Conservation (phyloP, 805 yeast genomes). For the Candida coquimbonensis region DNA sequence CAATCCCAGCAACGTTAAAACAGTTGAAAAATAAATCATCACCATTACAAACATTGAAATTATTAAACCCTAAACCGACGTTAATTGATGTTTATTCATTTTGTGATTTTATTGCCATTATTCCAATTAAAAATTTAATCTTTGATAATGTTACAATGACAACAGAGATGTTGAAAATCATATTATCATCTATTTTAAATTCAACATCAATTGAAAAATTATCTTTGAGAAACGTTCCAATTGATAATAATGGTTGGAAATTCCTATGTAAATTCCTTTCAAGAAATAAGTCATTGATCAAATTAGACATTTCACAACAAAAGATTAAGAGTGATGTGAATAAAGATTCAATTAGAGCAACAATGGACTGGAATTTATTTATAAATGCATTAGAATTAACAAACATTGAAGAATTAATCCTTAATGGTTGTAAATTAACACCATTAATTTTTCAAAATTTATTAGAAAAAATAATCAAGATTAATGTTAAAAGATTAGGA, state of each 20-base stretch:
- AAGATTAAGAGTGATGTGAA: slow-evolving; percentile 31
- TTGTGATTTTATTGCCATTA: slow-evolving; percentile 80
- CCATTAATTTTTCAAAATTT: slow-evolving; percentile 47
- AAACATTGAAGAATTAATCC: slow-evolving; percentile 69
- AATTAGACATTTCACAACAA: slow-evolving; percentile 66
- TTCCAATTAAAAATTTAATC: slow-evolving; percentile 68
- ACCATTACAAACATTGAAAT: slow-evolving; percentile 63
- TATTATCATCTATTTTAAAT: slow-evolving; percentile 63
- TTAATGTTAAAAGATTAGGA: slow-evolving; percentile 57
- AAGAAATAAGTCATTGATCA: slow-evolving; percentile 48
- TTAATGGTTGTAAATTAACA: slow-evolving; percentile 73
- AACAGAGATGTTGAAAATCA: slow-evolving; percentile 65
- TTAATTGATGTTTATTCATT: slow-evolving; percentile 82
- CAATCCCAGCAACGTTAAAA: slow-evolving; percentile 82
- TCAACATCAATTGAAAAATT: slow-evolving; percentile 64
- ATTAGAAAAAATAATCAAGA: slow-evolving; percentile 47
- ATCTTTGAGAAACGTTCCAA: slow-evolving; percentile 70
- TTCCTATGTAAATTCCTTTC: slow-evolving; percentile 68
- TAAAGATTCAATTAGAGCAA: slow-evolving; percentile 45
- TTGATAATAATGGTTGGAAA: slow-evolving; percentile 72
- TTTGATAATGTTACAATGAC: slow-evolving; percentile 76
- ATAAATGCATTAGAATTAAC: slow-evolving; percentile 61
- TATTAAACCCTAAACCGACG: slow-evolving; percentile 86
- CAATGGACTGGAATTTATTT: slow-evolving; percentile 78
- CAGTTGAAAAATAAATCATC: slow-evolving; percentile 73